These are phyloP conservation scores for Fereydounia khargensis DNA, from an alignment of 1,284 basidiomycete species.

Conservation along the genomic window DNA sequence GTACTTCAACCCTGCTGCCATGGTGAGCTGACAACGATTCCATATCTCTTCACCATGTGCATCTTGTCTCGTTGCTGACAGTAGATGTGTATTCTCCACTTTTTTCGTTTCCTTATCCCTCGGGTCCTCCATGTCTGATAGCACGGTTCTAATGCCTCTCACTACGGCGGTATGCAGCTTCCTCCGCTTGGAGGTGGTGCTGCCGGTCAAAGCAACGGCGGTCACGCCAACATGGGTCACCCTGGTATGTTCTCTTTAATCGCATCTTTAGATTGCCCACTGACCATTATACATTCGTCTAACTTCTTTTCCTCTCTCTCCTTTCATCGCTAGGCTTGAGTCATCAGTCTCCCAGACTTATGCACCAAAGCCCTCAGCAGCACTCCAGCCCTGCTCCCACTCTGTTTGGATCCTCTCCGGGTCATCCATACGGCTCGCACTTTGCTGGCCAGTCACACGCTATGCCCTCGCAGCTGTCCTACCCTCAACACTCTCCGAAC, in stretches of 20 bases:
- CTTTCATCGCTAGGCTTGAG: not conserved
- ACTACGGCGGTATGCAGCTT: conserved; percentile 39
- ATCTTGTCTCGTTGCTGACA: not conserved
- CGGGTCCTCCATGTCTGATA: conserved; percentile 4
- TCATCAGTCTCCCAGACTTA: not conserved
- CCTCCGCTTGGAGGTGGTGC: conserved; percentile 20
- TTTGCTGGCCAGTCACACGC: conserved; percentile 24
- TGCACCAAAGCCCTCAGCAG: not conserved
- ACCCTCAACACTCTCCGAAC: conserved; percentile 35
- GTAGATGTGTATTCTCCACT: not conserved
- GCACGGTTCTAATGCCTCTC: conserved; percentile 21
- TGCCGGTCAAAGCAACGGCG: conserved; percentile 31
- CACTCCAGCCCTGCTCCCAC: not conserved
- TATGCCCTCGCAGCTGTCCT: conserved; percentile 34
- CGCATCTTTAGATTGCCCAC: not conserved
- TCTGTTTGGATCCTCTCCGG: not conserved
- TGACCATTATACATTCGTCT: no score
- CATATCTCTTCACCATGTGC: not conserved
- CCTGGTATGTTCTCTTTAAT: not conserved
- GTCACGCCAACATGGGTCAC: conserved; percentile 29
- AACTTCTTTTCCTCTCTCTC: no score
- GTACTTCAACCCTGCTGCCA: conserved; percentile 38
- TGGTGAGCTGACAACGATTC: conserved; percentile 24
- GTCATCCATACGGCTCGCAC: conserved; percentile 25
- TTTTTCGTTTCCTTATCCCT: not conserved